Evolutionary conservation across 73 alveolate species (phyloP).

Genomic region (Blepharisma japonicum): DNA sequence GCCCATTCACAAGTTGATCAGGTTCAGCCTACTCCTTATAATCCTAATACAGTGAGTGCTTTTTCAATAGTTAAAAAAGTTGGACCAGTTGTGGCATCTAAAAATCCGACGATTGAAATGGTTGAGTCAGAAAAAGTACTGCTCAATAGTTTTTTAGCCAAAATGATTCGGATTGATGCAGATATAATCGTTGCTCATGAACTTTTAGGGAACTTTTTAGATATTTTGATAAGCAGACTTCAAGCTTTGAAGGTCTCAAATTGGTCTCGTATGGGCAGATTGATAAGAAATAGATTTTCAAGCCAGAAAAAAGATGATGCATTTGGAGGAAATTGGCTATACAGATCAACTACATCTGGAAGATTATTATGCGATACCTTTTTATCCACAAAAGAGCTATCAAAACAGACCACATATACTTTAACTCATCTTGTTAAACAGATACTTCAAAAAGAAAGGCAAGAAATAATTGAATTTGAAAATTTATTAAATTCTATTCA

Average conservation of each 20-base stretch:
- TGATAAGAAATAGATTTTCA: slow-evolving; percentile 69
- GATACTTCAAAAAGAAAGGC: slow-evolving; percentile 64
- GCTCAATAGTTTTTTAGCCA: slow-evolving; percentile 65
- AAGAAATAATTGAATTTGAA: slow-evolving; percentile 74
- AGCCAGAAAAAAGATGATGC: slow-evolving; percentile 65
- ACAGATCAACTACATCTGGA: slow-evolving; percentile 68
- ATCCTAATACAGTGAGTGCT: slow-evolving; percentile 55
- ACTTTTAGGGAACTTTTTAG: slow-evolving; percentile 73
- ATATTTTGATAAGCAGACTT: slow-evolving; percentile 72
- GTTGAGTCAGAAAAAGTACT: slow-evolving; percentile 74
- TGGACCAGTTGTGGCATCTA: slow-evolving; percentile 43
- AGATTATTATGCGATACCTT: slow-evolving; percentile 91
- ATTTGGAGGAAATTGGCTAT: slow-evolving; percentile 60
- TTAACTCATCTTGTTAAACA: slow-evolving; percentile 75
- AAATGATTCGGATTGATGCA: slow-evolving; percentile 81
- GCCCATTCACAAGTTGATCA: slow-evolving; percentile 58
- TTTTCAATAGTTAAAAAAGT: slow-evolving; percentile 53
- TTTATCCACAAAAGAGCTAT: slow-evolving; percentile 80
- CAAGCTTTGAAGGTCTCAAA: slow-evolving; percentile 61
- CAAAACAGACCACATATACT: slow-evolving; percentile 84
- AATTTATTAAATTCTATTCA: slow-evolving; percentile 53
- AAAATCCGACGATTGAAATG: slow-evolving; percentile 37
- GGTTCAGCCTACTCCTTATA: slow-evolving; percentile 60
- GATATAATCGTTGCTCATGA: slow-evolving; percentile 94
- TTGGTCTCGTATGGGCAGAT: slow-evolving; percentile 89